phyloP scores from a whole-genome alignment of 257 asterid species.

The Scutellaria baicalensis region DNA sequence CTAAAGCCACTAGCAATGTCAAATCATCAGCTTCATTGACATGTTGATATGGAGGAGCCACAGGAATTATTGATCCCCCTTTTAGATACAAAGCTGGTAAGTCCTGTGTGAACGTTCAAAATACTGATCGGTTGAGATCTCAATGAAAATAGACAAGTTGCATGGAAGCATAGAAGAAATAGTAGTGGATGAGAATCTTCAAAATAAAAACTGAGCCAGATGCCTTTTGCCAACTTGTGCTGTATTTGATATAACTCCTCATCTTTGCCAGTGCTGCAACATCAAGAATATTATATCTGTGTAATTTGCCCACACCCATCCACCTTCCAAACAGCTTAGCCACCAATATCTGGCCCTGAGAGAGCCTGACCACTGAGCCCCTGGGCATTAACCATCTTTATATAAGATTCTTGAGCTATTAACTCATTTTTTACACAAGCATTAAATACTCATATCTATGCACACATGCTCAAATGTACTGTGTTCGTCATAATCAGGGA shows the following conservation, averaged over 20 bases:
- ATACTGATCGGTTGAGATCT: background rate
- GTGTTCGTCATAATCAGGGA: background rate
- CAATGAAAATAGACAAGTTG: background rate
- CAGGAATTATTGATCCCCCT: slow-evolving; percentile 90
- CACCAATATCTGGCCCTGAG: slow-evolving; percentile 94
- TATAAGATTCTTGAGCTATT: background rate
- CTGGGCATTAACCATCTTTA: slow-evolving; percentile 26
- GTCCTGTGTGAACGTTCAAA: slow-evolving; percentile 40
- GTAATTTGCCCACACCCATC: slow-evolving; percentile 69
- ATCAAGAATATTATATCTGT: background rate
- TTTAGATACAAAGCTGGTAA: slow-evolving; percentile 65
- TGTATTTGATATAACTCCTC: slow-evolving; percentile 37
- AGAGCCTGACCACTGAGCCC: slow-evolving; percentile 91
- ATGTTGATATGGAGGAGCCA: slow-evolving; percentile 56
- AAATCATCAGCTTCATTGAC: slow-evolving; percentile 72
- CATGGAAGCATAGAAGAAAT: slow-evolving; percentile 4
- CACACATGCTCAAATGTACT: background rate
- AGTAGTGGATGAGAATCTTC: slow-evolving; percentile 87
- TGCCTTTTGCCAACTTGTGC: slow-evolving; percentile 63
- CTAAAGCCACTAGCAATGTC: slow-evolving; percentile 64
- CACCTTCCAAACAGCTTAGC: slow-evolving; percentile 89
- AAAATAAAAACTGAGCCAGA: slow-evolving; percentile 75
- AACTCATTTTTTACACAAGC: background rate
- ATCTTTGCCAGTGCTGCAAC: slow-evolving; percentile 51
- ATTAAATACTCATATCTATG: background rate